Conservation (phyloP, 2,329 filamentous ascomycete genomes). For the Sarocladiaceae sp. region DNA sequence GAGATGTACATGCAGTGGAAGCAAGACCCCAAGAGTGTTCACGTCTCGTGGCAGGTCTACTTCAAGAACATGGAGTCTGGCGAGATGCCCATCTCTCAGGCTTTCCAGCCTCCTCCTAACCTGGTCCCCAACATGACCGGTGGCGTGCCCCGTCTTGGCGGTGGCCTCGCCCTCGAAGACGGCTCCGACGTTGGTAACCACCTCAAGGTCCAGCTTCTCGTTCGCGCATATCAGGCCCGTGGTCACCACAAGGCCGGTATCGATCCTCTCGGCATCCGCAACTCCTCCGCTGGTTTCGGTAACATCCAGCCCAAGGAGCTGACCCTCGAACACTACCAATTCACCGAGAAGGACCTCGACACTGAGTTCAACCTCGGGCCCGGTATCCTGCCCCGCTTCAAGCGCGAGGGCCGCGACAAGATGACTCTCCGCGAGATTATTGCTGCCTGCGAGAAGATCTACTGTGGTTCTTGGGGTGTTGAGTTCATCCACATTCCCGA, state of each 20-base stretch:
- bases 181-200: slow-evolving; percentile 90
- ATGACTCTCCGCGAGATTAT: slow-evolving; percentile 97
- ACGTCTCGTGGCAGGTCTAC: slow-evolving; percentile 98
- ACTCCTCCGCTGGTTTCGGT: slow-evolving; percentile 12
- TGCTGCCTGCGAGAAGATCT: slow-evolving; percentile 86
- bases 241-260: slow-evolving; percentile 98
- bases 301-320: slow-evolving; percentile 74
- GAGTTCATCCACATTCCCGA: slow-evolving; percentile 99
- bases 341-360: slow-evolving; percentile 90
- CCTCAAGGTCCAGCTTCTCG: slow-evolving; percentile 94
- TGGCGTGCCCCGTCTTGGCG: slow-evolving; percentile 69
- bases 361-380: slow-evolving; percentile 89
- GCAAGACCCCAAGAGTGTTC: slow-evolving; percentile 85
- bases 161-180: slow-evolving; percentile 61
- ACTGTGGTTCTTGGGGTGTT: slow-evolving; percentile 95
- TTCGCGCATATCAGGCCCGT: slow-evolving; percentile 95
- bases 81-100: slow-evolving; percentile 95
- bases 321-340: slow-evolving; percentile 88
- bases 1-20: slow-evolving; percentile 99
- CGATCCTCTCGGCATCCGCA: slow-evolving; percentile 87
- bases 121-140: slow-evolving; percentile 79
- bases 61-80: slow-evolving; percentile 99
- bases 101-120: slow-evolving; percentile 92
- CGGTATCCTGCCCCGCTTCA: slow-evolving; percentile 92
- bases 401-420: slow-evolving; percentile 81